Conservation (phyloP, 2,329 filamentous ascomycete species). For the Fusarium sp. region DNA sequence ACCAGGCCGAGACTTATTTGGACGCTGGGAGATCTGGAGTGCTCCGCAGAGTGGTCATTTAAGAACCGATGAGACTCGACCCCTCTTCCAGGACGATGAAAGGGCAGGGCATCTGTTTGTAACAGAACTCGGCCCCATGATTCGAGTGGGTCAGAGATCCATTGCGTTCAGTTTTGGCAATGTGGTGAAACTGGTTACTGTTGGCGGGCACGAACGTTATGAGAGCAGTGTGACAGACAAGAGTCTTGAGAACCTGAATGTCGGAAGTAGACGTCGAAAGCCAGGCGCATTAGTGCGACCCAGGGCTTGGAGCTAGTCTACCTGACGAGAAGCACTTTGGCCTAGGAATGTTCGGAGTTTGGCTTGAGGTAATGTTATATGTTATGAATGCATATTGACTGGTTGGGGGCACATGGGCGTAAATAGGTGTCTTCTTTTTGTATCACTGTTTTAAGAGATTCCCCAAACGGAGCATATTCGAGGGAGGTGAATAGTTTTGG, state of each 20-base stretch:
- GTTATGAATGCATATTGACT: constrained; percentile 14
- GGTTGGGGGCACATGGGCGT: constrained; percentile 38
- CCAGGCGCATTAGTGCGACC: constrained; percentile 39
- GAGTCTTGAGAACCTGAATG: constrained; percentile 48
- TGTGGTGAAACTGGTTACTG: constrained; percentile 75
- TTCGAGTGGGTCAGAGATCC: constrained; percentile 70
- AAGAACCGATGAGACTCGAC: constrained; percentile 58
- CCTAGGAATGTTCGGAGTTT: constrained; percentile 7
- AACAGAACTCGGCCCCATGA: constrained; percentile 72
- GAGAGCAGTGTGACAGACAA: constrained; percentile 54
- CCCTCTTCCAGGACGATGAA: constrained; percentile 56
- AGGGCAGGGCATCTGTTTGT: constrained; percentile 69
- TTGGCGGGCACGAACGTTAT: constrained; percentile 72
- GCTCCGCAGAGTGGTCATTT: constrained; percentile 58
- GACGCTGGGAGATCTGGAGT: constrained; percentile 67
- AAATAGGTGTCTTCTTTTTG: constrained; percentile 25
- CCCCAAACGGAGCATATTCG: constrained; percentile 2
- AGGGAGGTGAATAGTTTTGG: constrained; percentile 2
- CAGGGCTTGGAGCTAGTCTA: constrained; percentile 39
- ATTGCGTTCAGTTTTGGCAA: constrained; percentile 79
- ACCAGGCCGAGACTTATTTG: constrained; percentile 42
- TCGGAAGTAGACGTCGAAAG: constrained; percentile 55
- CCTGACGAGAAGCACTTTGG: neutral
- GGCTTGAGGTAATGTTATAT: neutral
- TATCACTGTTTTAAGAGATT: neutral